These are phyloP conservation scores for Colletotrichum musae DNA, from an alignment of 2,329 filamentous ascomycete species.

Conservation along the genomic window DNA sequence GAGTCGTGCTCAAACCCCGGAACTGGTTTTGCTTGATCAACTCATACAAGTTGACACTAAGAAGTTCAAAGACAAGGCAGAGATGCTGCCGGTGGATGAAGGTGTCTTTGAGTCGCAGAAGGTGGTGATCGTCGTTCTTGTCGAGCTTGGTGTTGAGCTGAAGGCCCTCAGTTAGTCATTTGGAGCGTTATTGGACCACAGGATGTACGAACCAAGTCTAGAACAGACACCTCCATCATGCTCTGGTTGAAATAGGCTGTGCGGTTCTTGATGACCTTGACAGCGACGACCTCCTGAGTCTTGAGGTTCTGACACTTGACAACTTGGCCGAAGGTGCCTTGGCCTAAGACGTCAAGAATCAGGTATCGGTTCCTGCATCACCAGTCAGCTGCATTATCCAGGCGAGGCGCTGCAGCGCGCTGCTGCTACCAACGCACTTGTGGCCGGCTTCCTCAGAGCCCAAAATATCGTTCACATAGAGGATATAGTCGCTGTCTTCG, in stretches of 20 bases:
- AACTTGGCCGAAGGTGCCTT: slow-evolving; percentile 98
- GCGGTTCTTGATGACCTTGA: slow-evolving; percentile 99
- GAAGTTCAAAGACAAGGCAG: slow-evolving; percentile 94
- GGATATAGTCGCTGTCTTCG: slow-evolving; percentile 98
- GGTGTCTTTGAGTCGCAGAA: slow-evolving; percentile 94
- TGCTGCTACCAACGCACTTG: slow-evolving; percentile 73
- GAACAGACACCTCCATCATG: slow-evolving; percentile 99
- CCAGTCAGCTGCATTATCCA: slow-evolving; percentile 37
- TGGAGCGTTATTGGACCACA: neutral
- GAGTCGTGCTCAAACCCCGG: slow-evolving; percentile 93
- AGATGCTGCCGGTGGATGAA: slow-evolving; percentile 98
- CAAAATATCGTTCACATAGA: slow-evolving; percentile 98
- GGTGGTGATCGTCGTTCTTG: slow-evolving; percentile 98
- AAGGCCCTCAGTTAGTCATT: slow-evolving; percentile 27
- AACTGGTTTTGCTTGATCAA: slow-evolving; percentile 99
- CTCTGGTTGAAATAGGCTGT: slow-evolving; percentile 99
- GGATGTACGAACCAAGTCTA: slow-evolving; percentile 81
- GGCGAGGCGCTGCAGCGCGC: neutral
- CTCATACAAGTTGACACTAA: slow-evolving; percentile 98
- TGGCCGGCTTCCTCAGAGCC: slow-evolving; percentile 98
- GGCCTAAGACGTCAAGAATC: slow-evolving; percentile 95
- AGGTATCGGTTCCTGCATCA: slow-evolving; percentile 86
- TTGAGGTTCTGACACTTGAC: slow-evolving; percentile 99
- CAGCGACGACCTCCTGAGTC: slow-evolving; percentile 97
- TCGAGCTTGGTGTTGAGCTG: slow-evolving; percentile 98